Evolutionary conservation across 1,139 yeast genomes (phyloP).

Genomic region (Saccharomyces pastorianus): DNA sequence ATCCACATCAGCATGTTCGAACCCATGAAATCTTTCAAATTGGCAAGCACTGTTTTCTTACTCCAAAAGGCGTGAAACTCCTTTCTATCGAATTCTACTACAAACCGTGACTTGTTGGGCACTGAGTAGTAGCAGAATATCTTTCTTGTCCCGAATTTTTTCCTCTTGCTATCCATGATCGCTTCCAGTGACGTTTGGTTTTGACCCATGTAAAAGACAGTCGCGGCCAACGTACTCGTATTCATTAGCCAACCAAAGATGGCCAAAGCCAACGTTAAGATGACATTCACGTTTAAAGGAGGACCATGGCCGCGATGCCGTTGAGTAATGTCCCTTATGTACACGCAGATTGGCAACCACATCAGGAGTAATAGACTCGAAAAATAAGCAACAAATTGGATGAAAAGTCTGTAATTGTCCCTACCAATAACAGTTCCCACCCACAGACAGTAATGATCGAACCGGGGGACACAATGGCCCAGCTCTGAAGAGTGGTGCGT

Average conservation of each 20-base stretch:
- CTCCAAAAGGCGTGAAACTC: constrained; percentile 15
- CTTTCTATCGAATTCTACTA: constrained; percentile 11
- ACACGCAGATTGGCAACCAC: constrained; percentile 27
- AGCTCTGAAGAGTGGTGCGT: constrained; percentile 47
- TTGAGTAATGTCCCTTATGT: constrained; percentile 30
- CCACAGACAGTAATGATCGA: constrained; percentile 65
- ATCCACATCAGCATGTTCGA: constrained; percentile 18
- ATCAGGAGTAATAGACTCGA: constrained; percentile 31
- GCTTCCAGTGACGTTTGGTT: constrained; percentile 44
- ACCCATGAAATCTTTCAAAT: constrained; percentile 20
- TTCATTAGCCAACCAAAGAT: constrained; percentile 41
- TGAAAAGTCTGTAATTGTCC: constrained; percentile 44
- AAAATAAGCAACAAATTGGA: constrained; percentile 40
- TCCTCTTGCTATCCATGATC: constrained; percentile 20
- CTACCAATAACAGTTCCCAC: constrained; percentile 53
- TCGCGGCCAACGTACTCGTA: constrained; percentile 33
- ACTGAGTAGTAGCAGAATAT: not conserved
- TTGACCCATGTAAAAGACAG: constrained; percentile 34
- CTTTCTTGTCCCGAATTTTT: constrained; percentile 5
- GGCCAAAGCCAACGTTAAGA: constrained; percentile 37
- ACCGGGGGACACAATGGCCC: constrained; percentile 44
- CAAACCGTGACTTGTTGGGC: constrained; percentile 18
- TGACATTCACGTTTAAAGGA: constrained; percentile 41
- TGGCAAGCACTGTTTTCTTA: constrained; percentile 12
- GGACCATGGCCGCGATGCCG: constrained; percentile 20